These are phyloP conservation scores for Stachybotrys chartarum DNA, from an alignment of 2,329 filamentous ascomycete genomes.

Conservation along the genomic window DNA sequence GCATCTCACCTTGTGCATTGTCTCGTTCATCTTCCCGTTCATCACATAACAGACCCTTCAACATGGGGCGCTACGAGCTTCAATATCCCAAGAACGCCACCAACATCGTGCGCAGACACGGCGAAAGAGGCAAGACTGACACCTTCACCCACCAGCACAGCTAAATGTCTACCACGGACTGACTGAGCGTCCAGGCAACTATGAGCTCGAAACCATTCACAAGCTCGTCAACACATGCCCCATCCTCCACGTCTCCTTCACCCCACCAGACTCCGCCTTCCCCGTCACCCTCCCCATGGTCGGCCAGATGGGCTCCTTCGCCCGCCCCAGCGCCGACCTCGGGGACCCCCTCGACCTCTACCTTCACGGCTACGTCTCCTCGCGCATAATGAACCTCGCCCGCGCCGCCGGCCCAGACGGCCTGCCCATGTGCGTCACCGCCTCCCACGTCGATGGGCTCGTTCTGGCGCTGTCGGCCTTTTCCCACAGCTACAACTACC, in stretches of 20 bases:
- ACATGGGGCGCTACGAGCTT: slow-evolving; percentile 32
- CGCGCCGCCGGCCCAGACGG: slow-evolving; percentile 29
- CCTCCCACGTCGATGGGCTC: slow-evolving; percentile 70
- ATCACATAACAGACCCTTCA: not conserved
- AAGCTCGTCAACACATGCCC: slow-evolving; percentile 65
- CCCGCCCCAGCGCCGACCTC: slow-evolving; percentile 48
- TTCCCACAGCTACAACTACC: slow-evolving; percentile 82
- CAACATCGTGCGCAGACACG: slow-evolving; percentile 62
- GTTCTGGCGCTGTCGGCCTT: slow-evolving; percentile 75
- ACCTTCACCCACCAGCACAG: not conserved
- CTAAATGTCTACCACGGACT: not conserved
- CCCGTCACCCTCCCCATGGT: slow-evolving; percentile 80
- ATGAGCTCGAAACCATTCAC: slow-evolving; percentile 68
- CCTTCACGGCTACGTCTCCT: slow-evolving; percentile 77
- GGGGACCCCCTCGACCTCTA: slow-evolving; percentile 68
- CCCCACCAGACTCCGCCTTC: slow-evolving; percentile 56
- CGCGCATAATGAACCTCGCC: slow-evolving; percentile 65
- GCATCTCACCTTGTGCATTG: too few species aligned
- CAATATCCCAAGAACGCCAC: slow-evolving; percentile 57
- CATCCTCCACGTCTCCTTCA: slow-evolving; percentile 76
- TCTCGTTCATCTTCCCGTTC: not conserved
- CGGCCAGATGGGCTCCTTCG: slow-evolving; percentile 70
- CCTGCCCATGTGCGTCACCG: slow-evolving; percentile 65
- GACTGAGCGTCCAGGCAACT: slow-evolving; percentile 44
- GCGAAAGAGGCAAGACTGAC: slow-evolving; percentile 47